These are phyloP conservation scores for Neonectria magnoliae DNA, from an alignment of 2,329 filamentous ascomycete genomes.

Conservation along the genomic window DNA sequence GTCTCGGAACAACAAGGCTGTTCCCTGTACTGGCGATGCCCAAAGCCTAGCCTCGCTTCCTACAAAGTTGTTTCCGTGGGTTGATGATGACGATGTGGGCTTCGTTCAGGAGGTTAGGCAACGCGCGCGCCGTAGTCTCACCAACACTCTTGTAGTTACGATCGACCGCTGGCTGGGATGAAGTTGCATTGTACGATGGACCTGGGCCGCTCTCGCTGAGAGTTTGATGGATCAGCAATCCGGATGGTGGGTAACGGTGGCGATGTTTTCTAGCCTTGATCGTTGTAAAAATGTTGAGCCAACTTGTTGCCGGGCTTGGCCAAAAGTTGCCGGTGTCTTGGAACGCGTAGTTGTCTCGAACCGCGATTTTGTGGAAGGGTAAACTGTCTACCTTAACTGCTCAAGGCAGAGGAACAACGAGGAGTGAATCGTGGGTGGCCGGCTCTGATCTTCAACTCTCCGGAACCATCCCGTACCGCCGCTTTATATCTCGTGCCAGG, in stretches of 20 bases:
- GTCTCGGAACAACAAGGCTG: constrained; percentile 41
- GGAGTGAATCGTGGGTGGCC: constrained; percentile 25
- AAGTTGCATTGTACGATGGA: constrained; percentile 25
- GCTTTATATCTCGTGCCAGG: constrained; percentile 41
- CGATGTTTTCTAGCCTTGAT: constrained; percentile 10
- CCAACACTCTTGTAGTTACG: constrained; percentile 37
- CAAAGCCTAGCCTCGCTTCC: constrained; percentile 33
- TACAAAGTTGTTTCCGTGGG: constrained; percentile 28
- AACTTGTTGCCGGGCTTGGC: constrained; percentile 7
- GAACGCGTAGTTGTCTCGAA: constrained; percentile 23
- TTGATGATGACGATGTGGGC: constrained; percentile 29
- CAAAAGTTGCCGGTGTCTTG: constrained; percentile 4
- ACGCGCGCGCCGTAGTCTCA: constrained; percentile 22
- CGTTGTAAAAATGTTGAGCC: constrained; percentile 3
- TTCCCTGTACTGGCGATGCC: constrained; percentile 43
- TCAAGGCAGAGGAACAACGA: constrained; percentile 29
- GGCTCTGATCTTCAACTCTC: constrained; percentile 31
- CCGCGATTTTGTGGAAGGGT: constrained; percentile 21
- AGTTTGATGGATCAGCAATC: constrained; percentile 31
- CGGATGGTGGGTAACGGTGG: constrained; percentile 11
- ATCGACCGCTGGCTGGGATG: constrained; percentile 36
- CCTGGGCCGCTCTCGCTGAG: constrained; percentile 15
- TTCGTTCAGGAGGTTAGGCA: constrained; percentile 11
- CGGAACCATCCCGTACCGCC: constrained; percentile 30
- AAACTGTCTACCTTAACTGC: constrained; percentile 29